Conservation (phyloP, 2,329 filamentous ascomycete genomes). For the Apiospora kogelbergensis region DNA sequence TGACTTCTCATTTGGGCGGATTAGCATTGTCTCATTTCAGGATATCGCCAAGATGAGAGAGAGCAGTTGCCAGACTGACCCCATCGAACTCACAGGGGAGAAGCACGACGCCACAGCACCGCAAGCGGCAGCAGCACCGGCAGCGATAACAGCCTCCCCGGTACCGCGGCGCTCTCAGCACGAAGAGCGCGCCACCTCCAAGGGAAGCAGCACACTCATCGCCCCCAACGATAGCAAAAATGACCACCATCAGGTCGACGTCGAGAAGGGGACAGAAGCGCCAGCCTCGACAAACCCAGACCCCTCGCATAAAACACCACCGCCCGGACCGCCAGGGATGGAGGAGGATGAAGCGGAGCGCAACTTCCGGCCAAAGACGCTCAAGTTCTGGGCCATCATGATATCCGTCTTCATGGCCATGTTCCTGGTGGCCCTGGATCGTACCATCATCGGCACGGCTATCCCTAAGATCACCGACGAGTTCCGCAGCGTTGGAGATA, state of each 20-base stretch:
- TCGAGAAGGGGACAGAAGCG: not conserved
- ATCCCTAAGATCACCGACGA: slow-evolving; percentile 57
- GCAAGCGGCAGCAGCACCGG: not conserved
- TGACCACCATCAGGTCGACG: not conserved
- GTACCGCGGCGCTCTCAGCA: not conserved
- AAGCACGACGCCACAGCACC: not conserved
- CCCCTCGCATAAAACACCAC: not conserved
- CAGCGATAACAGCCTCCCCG: not conserved
- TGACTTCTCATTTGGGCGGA: not conserved
- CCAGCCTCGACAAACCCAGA: not conserved
- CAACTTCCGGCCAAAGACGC: slow-evolving; percentile 51
- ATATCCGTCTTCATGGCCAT: slow-evolving; percentile 54
- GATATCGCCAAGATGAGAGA: not conserved
- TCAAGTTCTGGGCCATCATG: slow-evolving; percentile 57
- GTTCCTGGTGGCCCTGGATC: slow-evolving; percentile 58
- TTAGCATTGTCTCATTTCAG: not conserved
- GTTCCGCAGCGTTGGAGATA: slow-evolving; percentile 57
- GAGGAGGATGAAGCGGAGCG: slow-evolving; percentile 29
- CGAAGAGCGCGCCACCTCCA: not conserved
- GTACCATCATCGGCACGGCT: slow-evolving; percentile 57
- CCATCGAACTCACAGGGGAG: not conserved
- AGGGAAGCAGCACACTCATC: not conserved
- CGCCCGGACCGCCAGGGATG: not conserved
- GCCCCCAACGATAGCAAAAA: not conserved
- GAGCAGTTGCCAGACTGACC: not conserved